Percentiles rank a stretch among this genome's conserved stretches.
Evolutionary conservation across 2,329 filamentous ascomycete genomes (phyloP).

Genomic region (Chaetomiaceae sp.): DNA sequence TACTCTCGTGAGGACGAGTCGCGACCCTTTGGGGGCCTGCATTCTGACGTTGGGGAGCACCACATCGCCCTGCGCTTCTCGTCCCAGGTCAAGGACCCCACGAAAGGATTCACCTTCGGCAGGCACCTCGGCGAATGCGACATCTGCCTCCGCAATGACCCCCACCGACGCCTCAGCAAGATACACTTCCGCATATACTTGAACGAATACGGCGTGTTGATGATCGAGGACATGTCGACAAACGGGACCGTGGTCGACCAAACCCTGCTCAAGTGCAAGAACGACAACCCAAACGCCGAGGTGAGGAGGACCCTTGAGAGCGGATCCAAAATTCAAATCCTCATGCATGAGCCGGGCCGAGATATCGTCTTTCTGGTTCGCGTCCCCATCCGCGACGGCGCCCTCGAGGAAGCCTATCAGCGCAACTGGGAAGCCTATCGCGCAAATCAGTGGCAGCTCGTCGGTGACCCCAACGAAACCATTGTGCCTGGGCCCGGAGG

Average conservation of each 20-base stretch:
- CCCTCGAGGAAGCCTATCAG: conserved; percentile 59
- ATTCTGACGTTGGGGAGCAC: conserved; percentile 48
- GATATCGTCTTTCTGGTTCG: conserved; percentile 81
- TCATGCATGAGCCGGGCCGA: conserved; percentile 44
- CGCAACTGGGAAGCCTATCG: conserved; percentile 68
- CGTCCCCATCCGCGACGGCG: conserved; percentile 69
- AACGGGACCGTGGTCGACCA: conserved; percentile 89
- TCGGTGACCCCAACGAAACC: conserved; percentile 38
- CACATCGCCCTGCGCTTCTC: conserved; percentile 81
- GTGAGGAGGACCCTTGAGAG: conserved; percentile 61
- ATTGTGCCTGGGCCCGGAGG: conserved; percentile 45
- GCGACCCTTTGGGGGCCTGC: conserved; percentile 46
- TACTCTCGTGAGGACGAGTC: conserved; percentile 48
- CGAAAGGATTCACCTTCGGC: conserved; percentile 79
- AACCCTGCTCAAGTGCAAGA: conserved; percentile 52
- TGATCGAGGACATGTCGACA: conserved; percentile 93
- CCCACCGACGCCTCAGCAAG: conserved; percentile 75
- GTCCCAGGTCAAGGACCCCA: conserved; percentile 61
- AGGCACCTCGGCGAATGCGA: conserved; percentile 70
- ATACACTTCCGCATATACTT: conserved; percentile 93
- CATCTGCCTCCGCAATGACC: conserved; percentile 61
- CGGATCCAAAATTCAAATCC: conserved; percentile 69
- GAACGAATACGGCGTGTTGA: conserved; percentile 78
- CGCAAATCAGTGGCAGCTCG: conserved; percentile 30
- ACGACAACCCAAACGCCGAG: conserved; percentile 33